These are phyloP conservation scores for Polychytrium aggregatum DNA, from an alignment of 192 early-diverging fungal species.

Conservation along the genomic window DNA sequence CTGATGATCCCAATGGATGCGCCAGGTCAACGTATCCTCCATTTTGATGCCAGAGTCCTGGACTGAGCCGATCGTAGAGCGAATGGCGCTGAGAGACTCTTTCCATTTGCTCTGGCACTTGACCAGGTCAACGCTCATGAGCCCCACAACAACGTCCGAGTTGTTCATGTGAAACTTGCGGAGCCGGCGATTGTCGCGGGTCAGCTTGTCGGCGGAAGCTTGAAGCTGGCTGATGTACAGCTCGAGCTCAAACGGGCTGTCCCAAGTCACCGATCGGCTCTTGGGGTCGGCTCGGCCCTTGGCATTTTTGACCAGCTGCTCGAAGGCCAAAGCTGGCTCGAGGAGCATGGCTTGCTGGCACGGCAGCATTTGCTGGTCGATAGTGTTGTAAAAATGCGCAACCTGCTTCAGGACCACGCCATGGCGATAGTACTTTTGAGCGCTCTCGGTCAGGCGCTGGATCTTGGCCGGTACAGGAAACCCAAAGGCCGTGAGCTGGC, in stretches of 20 bases:
- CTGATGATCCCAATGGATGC: slow-evolving; percentile 45
- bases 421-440: slow-evolving; percentile 34
- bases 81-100: slow-evolving; percentile 30
- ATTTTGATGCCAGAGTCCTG: slow-evolving; percentile 24
- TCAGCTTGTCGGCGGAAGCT: slow-evolving; percentile 26
- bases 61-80: slow-evolving; percentile 19
- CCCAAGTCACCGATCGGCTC: slow-evolving; percentile 20
- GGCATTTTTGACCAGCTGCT: slow-evolving; percentile 34
- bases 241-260: slow-evolving; percentile 26
- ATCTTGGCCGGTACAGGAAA: slow-evolving; percentile 33
- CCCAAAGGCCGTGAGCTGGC: slow-evolving; percentile 40
- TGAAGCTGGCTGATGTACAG: slow-evolving; percentile 35
- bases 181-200: slow-evolving; percentile 31
- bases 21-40: slow-evolving; percentile 33
- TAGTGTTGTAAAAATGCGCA: slow-evolving; percentile 52
- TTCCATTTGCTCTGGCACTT: slow-evolving; percentile 44
- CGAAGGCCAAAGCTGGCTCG: slow-evolving; percentile 37
- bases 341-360: slow-evolving; percentile 44
- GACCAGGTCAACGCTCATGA: slow-evolving; percentile 33
- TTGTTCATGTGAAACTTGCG: slow-evolving; percentile 31
- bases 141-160: slow-evolving; percentile 20
- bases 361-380: slow-evolving; percentile 48
- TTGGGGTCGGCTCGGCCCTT: slow-evolving; percentile 6
- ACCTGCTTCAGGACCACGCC: slow-evolving; percentile 45
- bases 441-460: slow-evolving; percentile 27